Evolutionary conservation across 768 basidiomycete genomes (phyloP).

Genomic region (Gloeopeniophorella convolvens): DNA sequence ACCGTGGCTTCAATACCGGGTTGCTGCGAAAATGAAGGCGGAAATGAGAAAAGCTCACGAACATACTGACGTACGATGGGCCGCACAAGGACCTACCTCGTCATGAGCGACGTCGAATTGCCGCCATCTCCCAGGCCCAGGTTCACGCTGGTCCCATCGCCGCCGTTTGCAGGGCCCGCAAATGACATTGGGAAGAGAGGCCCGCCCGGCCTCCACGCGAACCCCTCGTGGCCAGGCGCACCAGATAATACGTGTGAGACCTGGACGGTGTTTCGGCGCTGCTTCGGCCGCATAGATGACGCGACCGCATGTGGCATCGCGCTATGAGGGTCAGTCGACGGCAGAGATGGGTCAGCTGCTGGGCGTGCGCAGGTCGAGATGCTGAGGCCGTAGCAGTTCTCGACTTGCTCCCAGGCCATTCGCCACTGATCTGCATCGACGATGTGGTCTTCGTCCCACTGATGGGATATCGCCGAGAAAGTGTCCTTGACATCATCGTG

Average conservation of each 20-base stretch:
- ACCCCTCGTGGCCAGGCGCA: conserved; percentile 20
- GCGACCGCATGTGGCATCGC: conserved; percentile 15
- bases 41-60: conserved; percentile 15
- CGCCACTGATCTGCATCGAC: conserved; percentile 1
- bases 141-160: conserved; percentile 6
- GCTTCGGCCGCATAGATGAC: conserved; percentile 14
- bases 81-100: conserved; percentile 12
- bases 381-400: conserved; percentile 18
- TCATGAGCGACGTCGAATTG: conserved; percentile 5
- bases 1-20: conserved; percentile 14
- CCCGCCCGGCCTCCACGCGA: conserved; percentile 21
- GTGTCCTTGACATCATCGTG: neutral
- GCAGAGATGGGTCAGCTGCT: conserved; percentile 16
- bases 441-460: conserved; percentile 12
- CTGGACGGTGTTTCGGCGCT: conserved; percentile 14
- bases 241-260: conserved; percentile 22
- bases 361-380: conserved; percentile 19
- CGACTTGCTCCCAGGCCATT: conserved; percentile 3
- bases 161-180: conserved; percentile 3
- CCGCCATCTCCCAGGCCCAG: conserved; percentile 10
- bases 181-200: conserved; percentile 22
- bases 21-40: conserved; percentile 6
- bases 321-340: conserved; percentile 6
- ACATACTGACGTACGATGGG: neutral
- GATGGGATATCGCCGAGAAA: neutral